phyloP scores from a whole-genome alignment of 352 stramenopile genomes.

The Phytophthora pini region DNA sequence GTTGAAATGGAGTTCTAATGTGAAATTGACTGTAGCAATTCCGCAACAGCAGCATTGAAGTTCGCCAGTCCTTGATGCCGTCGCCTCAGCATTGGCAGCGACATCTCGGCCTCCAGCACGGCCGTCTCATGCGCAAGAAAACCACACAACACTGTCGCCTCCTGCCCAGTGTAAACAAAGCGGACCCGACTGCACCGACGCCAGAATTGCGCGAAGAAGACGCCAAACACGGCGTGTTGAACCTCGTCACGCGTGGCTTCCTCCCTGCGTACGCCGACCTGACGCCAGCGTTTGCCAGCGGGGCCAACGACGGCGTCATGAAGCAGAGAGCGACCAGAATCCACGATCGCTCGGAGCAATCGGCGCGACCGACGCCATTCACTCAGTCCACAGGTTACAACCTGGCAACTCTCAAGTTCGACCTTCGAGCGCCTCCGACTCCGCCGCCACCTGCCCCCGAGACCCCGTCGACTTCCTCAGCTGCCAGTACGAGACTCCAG shows the following conservation, averaged over 20 bases:
- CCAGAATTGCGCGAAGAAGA: slow-evolving; percentile 68
- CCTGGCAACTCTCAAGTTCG: slow-evolving; percentile 79
- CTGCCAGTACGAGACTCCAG: slow-evolving; percentile 10
- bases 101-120: slow-evolving; percentile 26
- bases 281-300: slow-evolving; percentile 66
- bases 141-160: slow-evolving; percentile 58
- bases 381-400: slow-evolving; percentile 78
- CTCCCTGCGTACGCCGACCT: slow-evolving; percentile 65
- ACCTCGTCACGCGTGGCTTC: slow-evolving; percentile 77
- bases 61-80: slow-evolving; percentile 29
- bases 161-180: slow-evolving; percentile 76
- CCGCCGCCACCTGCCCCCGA: slow-evolving; percentile 6
- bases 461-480: neutral
- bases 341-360: slow-evolving; percentile 65
- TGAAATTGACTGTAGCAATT: slow-evolving; percentile 38
- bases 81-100: slow-evolving; percentile 32
- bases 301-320: slow-evolving; percentile 53
- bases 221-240: slow-evolving; percentile 66
- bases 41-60: slow-evolving; percentile 43
- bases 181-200: slow-evolving; percentile 55
- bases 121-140: slow-evolving; percentile 66
- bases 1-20: neutral
- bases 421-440: slow-evolving; percentile 42
- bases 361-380: slow-evolving; percentile 51
- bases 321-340: slow-evolving; percentile 59